phyloP scores from a whole-genome alignment of 148 eudicot species.

The Bassia scoparia region DNA sequence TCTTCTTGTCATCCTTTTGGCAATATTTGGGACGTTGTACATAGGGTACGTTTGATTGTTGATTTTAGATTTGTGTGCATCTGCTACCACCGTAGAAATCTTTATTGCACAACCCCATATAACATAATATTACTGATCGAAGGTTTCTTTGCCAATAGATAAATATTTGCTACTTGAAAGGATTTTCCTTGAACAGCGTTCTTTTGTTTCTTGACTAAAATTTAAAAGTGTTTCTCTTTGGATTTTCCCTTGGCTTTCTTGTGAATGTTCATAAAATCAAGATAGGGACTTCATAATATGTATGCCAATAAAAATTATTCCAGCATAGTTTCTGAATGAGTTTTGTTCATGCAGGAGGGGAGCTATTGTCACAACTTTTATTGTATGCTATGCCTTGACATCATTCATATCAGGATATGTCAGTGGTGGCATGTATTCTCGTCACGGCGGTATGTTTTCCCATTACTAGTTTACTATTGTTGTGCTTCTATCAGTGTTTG shows the following conservation, averaged over 20 bases:
- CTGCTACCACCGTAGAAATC: background rate
- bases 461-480: background rate
- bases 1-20: constrained; percentile 72
- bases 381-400: constrained; percentile 74
- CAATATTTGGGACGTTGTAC: constrained; percentile 75
- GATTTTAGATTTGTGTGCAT: background rate
- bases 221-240: background rate
- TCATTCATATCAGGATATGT: constrained; percentile 80
- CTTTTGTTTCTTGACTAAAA: background rate
- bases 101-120: background rate
- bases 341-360: constrained; percentile 57
- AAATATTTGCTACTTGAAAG: background rate
- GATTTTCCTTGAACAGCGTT: background rate
- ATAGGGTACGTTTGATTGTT: constrained; percentile 47
- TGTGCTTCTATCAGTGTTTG: background rate
- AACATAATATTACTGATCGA: background rate
- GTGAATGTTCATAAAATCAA: background rate
- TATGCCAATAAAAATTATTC: background rate
- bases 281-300: background rate
- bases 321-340: constrained; percentile 1
- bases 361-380: constrained; percentile 76
- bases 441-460: constrained; percentile 53
- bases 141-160: background rate
- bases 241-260: background rate
- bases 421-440: constrained; percentile 84